Base-by-base conservation (phyloP, 495 filamentous ascomycete genomes). In the Penicillium robsamsonii region DNA sequence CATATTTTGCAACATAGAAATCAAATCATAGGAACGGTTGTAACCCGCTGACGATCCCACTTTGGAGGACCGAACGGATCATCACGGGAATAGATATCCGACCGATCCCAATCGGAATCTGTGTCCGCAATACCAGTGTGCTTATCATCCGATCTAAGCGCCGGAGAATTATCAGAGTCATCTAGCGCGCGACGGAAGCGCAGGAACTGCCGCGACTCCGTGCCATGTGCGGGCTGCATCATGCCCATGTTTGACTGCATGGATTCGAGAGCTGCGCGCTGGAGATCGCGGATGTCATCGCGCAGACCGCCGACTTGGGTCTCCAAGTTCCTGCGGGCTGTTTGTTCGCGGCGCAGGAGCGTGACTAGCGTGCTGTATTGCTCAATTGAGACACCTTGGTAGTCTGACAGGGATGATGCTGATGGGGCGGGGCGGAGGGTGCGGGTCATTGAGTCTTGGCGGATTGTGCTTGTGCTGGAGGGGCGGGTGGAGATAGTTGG, bases 321-420 rank as follows among this genome's bases (percentile, higher is more conserved):
- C 64, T 85, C 82, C 2, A 84, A 67, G 35, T 70, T 76, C 30
- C 78, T 67, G 41, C 82, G 79, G 1, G 82, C 81, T 6, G 73
- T 76, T 51, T 84, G 80, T 53, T 85, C 82, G 29, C 79, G 75
- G 8, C 81, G 78, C 18, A 85, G 70, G 0, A 83, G 71, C n/a
- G 73, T 76, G 27, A 84, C 72, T 10, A 85, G 67, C 0, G 79
- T 76, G 55, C 74, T 82, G 60, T 83, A 84, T 49, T 85, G 79
- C 50, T 82, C 79, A 42, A 83, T 75, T 13, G 79, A 83, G 37
- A 85, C 74, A 18, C 64, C 68, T 25, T 65, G 52, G 30, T 62
- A 62, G 27, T 77, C 71, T 15, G 50, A 63, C 18, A 74, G 33
- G 0, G 74, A 74, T 5, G 65, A 65, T 6, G 65, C 53, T 1